Conservation (phyloP, 2,329 filamentous ascomycete species). For the Curvularia eragrostidis region DNA sequence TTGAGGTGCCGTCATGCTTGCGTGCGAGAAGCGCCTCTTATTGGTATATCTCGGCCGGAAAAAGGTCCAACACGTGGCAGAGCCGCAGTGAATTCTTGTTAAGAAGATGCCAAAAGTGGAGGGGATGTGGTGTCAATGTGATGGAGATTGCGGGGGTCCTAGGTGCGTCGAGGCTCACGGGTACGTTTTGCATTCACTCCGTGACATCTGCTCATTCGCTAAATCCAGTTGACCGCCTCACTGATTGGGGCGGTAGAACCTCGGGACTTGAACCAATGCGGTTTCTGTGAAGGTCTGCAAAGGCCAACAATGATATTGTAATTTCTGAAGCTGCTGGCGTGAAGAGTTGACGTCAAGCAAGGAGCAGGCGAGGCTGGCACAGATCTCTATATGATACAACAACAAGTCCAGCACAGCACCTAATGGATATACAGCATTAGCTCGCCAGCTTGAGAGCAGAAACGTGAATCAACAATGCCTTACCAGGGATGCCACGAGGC, state of each 20-base stretch:
- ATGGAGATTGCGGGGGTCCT: constrained; percentile 24
- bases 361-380: constrained; percentile 19
- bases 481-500: constrained; percentile 39
- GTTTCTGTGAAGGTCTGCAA: constrained; percentile 5
- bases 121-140: constrained; percentile 23
- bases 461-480: constrained; percentile 19
- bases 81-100: constrained; percentile 18
- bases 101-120: background rate
- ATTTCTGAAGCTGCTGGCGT: constrained; percentile 11
- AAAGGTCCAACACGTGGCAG: constrained; percentile 16
- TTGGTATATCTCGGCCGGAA: constrained; percentile 5
- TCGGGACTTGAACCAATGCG: constrained; percentile 14
- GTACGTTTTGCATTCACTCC: constrained; percentile 29
- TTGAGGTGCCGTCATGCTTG: constrained; percentile 26
- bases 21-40: constrained; percentile 13
- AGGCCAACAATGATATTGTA: constrained; percentile 14
- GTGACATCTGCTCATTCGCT: constrained; percentile 27
- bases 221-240: constrained; percentile 32
- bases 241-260: constrained; percentile 29
- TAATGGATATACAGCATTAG: constrained; percentile 28
- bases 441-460: constrained; percentile 21
- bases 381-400: constrained; percentile 34
- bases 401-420: constrained; percentile 19
- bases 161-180: constrained; percentile 14
- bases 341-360: constrained; percentile 22